Evolutionary conservation across 2,329 filamentous ascomycete genomes (phyloP).

Genomic region (Cordyceps pruinosa): DNA sequence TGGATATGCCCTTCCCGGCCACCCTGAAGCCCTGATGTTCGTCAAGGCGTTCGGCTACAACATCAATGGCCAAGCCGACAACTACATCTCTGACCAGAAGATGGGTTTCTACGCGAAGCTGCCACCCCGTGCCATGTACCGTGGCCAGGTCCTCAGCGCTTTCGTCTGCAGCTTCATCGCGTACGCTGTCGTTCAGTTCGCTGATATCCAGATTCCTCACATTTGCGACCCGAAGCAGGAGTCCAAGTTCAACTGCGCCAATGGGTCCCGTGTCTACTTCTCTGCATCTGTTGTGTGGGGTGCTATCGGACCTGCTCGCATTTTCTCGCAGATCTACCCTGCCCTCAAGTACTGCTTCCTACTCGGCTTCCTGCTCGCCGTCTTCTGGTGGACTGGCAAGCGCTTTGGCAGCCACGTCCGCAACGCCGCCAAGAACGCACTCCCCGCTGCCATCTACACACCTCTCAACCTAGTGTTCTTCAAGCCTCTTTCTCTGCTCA

Average conservation of each 20-base stretch:
- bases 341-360: conserved; percentile 15
- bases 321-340: conserved; percentile 27
- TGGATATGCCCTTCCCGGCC: conserved; percentile 25
- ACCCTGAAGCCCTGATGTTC: conserved; percentile 40
- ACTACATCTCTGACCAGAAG: conserved; percentile 30
- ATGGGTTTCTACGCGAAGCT: conserved; percentile 22
- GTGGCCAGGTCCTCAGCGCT: conserved; percentile 35
- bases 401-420: conserved; percentile 45
- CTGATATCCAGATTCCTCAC: conserved; percentile 25
- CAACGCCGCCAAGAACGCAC: conserved; percentile 2
- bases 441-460: conserved; percentile 13
- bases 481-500: conserved; percentile 21
- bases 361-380: conserved; percentile 22
- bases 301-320: conserved; percentile 23
- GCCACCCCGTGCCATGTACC: conserved; percentile 27
- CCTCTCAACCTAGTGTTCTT: conserved; percentile 18
- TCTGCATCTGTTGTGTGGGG: conserved; percentile 26
- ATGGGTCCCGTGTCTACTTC: conserved; percentile 28
- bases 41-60: conserved; percentile 47
- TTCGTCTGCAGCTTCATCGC: conserved; percentile 38
- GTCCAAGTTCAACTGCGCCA: conserved; percentile 27
- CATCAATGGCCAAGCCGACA: conserved; percentile 35
- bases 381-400: conserved; percentile 52
- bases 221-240: conserved; percentile 24
- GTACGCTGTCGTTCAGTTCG: conserved; percentile 32